Percentiles rank a stretch among this genome's conserved stretches.
Evolutionary conservation across 2,329 filamentous ascomycete genomes (phyloP).

Genomic region (Fusarium fracticaudum): DNA sequence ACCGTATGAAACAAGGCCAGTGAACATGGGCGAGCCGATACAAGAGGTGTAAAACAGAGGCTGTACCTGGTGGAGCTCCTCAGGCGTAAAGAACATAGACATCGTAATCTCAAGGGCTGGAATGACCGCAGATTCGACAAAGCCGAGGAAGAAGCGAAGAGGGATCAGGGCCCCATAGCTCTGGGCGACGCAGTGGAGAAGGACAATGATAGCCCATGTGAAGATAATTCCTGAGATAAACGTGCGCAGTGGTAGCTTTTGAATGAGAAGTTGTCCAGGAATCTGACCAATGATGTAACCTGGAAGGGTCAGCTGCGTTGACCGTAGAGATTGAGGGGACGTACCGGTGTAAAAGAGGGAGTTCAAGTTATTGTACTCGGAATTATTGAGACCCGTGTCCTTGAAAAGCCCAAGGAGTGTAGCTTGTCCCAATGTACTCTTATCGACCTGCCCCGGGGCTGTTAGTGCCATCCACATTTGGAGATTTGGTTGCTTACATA

Average conservation of each 20-base stretch:
- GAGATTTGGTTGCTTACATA: not conserved
- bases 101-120: not conserved
- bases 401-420: not conserved
- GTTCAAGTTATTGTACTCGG: constrained; percentile 3
- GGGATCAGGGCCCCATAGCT: not conserved
- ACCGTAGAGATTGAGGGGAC: fast-evolving
- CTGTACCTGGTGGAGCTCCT: not conserved
- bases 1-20: not conserved
- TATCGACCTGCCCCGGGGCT: not conserved
- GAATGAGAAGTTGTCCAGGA: not conserved
- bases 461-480: not conserved
- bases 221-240: not conserved
- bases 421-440: not conserved
- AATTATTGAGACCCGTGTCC: not conserved
- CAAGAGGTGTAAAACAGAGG: not conserved
- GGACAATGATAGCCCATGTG: not conserved
- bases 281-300: not conserved
- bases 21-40: not conserved
- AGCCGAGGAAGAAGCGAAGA: not conserved
- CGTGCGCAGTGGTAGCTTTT: not conserved
- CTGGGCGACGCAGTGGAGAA: not conserved
- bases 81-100: not conserved
- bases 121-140: not conserved
- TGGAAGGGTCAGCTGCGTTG: not conserved
- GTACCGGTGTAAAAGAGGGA: not conserved